These are phyloP conservation scores for Ceriops decandra DNA, from an alignment of 345 rosid species.

Conservation along the genomic window DNA sequence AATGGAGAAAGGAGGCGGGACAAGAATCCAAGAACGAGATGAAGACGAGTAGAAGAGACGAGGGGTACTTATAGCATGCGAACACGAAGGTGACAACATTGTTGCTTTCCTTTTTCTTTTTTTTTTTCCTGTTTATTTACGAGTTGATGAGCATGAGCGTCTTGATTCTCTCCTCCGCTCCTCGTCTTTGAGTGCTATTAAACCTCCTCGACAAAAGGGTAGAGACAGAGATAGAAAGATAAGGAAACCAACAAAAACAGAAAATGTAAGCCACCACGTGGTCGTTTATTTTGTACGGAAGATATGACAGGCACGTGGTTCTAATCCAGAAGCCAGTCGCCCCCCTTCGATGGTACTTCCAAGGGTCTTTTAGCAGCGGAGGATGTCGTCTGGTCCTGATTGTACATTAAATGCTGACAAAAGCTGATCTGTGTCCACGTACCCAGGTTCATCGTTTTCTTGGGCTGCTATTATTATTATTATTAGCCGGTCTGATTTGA, in stretches of 20 bases:
- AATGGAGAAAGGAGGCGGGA: neutral
- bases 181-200: no score
- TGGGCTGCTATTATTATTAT: no score
- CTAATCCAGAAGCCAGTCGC: neutral
- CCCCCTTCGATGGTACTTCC: no score
- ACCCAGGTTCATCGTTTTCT: conserved; percentile 5
- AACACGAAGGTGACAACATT: conserved; percentile 43
- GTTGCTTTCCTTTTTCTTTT: neutral
- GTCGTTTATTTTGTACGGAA: neutral
- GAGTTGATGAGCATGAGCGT: no score
- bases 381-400: no score
- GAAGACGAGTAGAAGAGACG: conserved; percentile 23
- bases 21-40: conserved; percentile 8
- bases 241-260: neutral
- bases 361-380: no score
- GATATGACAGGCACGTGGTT: conserved; percentile 35
- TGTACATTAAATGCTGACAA: neutral
- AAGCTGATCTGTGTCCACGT: conserved; percentile 39
- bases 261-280: neutral
- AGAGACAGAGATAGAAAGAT: no score
- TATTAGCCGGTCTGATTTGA: no score
- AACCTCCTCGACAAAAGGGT: no score
- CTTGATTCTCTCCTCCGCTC: no score
- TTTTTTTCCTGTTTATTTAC: conserved; percentile 4
- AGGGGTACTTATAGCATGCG: conserved; percentile 47